Evolutionary conservation across 1,284 basidiomycete genomes (phyloP), one percentile per base, ranked within the genome.

Genomic region (Apiotrichum montevideense): DNA sequence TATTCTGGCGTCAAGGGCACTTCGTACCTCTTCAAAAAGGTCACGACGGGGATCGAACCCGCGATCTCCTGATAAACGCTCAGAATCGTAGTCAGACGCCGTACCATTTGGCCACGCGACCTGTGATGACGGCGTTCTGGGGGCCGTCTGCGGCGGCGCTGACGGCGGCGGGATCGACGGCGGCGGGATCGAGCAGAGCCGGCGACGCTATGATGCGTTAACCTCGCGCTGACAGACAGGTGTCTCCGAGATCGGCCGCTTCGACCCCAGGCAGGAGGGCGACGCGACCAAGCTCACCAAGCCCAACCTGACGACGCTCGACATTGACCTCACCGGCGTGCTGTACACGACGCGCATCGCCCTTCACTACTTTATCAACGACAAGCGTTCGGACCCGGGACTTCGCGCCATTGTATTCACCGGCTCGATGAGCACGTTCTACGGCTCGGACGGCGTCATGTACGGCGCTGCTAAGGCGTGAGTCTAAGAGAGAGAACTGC

Each of bases 331-430:
- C 37, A 52, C 49, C 13, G 60, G 51, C 41, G 56, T 58, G 41
- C 44, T 62, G 33, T 62, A 62, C 52, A 62, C 60, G 14, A 52
- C 55, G 4, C 54, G 60, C 46, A 54, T 62, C 11, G 60, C 60
- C 41, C 54, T 62, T 6, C 58, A 52, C 54, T 51, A 62, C 56
- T 58, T 55, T 15, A 11, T 21, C 33, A 49, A 58, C 32, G 57
- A 58, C 54, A 58, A 62, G 57, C 54, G 60, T 8, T 15, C 7
- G 2, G 54, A 62, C 33, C 41, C 51, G 2, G 60, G 56, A 0
- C 41, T 62, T 7, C 40, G 60, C 11, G 52, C 51, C 0, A 46
- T 62, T 11, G 54, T 45, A 8, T 55, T 62, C 46, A 62, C 60
- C 2, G 56, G 56, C 6, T 48, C 44, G n/a, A 62, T 62, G 60